phyloP scores from a whole-genome alignment of 805 yeast genomes.

The Candida xyloterini region DNA sequence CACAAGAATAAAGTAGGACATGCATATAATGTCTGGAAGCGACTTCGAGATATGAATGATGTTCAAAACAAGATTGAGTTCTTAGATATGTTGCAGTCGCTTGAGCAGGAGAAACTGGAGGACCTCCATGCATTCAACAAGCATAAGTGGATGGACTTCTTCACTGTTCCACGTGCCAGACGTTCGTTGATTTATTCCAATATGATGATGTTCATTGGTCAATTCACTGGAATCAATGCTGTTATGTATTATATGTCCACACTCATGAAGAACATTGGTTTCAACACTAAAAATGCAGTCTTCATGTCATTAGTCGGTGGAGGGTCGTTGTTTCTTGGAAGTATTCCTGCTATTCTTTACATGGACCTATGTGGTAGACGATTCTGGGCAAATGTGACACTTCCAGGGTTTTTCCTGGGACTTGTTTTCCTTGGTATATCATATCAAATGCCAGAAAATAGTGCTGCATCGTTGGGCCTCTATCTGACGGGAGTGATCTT shows the following conservation, averaged over 20 bases:
- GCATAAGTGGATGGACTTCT: constrained; percentile 48
- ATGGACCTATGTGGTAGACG: constrained; percentile 59
- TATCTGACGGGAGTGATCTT: constrained; percentile 61
- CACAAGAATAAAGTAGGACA: constrained; percentile 50
- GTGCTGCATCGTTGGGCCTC: constrained; percentile 52
- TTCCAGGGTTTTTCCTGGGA: constrained; percentile 56
- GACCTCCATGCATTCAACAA: constrained; percentile 32
- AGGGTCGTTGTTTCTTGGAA: constrained; percentile 57
- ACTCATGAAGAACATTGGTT: constrained; percentile 54
- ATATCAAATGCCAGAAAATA: constrained; percentile 42
- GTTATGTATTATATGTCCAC: constrained; percentile 63
- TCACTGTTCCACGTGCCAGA: constrained; percentile 55
- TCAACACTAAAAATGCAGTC: constrained; percentile 47
- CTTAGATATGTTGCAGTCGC: constrained; percentile 53
- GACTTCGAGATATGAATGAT: constrained; percentile 47
- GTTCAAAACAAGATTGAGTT: constrained; percentile 49
- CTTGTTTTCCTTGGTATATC: constrained; percentile 59
- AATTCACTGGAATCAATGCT: constrained; percentile 66
- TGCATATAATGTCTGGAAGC: constrained; percentile 55
- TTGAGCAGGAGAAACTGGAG: constrained; percentile 39
- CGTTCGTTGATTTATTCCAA: constrained; percentile 57
- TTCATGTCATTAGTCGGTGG: constrained; percentile 72
- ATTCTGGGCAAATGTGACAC: constrained; percentile 57
- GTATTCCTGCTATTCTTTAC: constrained; percentile 61
- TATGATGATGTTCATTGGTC: constrained; percentile 58